These are phyloP conservation scores for Acanthamoeba lenticulata DNA, from an alignment of 208 protist species.

Conservation along the genomic window DNA sequence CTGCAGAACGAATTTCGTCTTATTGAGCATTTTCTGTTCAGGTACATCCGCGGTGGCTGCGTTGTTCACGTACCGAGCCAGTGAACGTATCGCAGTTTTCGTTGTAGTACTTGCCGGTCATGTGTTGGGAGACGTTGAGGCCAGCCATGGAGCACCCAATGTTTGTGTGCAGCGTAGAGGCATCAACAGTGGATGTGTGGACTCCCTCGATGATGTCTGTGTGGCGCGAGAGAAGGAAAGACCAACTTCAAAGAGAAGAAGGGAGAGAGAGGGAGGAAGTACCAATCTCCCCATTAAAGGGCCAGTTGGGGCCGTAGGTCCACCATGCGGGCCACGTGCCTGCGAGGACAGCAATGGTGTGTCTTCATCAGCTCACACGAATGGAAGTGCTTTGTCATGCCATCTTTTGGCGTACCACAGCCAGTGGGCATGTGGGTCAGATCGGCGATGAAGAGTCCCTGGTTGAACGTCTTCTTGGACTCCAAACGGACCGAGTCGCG, in stretches of 20 bases:
- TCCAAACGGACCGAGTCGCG: not conserved
- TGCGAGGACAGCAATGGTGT: not conserved
- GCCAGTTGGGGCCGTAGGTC: not conserved
- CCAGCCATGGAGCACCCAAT: not conserved
- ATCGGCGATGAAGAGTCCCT: not conserved
- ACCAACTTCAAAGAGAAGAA: not conserved
- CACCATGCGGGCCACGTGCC: not conserved
- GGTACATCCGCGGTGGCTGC: too few relatives aligned
- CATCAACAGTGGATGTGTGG: not conserved
- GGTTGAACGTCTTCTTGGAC: not conserved
- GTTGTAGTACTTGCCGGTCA: not conserved
- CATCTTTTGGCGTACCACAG: not conserved
- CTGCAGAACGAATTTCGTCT: too few relatives aligned
- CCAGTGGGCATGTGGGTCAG: not conserved
- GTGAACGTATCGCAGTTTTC: too few relatives aligned
- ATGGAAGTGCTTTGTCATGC: too few relatives aligned
- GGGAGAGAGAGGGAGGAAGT: not conserved
- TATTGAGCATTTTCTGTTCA: too few relatives aligned
- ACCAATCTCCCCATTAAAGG: not conserved
- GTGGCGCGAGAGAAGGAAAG: not conserved
- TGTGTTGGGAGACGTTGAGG: not conserved
- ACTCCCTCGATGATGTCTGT: constrained; percentile 19
- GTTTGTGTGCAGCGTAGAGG: not conserved
- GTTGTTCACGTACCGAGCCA: too few relatives aligned
- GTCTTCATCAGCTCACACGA: too few relatives aligned